Conservation (phyloP, 495 filamentous ascomycete genomes). For the Astrothelium macrocarpum region DNA sequence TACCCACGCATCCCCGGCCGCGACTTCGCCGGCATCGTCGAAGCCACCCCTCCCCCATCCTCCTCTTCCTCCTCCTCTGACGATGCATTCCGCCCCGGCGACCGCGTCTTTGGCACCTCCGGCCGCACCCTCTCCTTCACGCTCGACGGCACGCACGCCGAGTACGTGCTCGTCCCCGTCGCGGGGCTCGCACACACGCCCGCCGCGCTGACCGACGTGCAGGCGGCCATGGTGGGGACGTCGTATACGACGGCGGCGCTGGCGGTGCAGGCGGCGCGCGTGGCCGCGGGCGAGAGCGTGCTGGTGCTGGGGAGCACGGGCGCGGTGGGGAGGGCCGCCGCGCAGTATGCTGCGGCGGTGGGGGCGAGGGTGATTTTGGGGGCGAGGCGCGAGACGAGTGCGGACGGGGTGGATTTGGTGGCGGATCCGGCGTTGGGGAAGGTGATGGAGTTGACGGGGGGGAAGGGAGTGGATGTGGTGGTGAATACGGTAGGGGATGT, state of each 20-base stretch:
- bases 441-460: slow-evolving; percentile 27
- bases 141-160: slow-evolving; percentile 30
- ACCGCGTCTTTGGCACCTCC: slow-evolving; percentile 30
- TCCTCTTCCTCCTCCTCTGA: not conserved
- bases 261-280: slow-evolving; percentile 23
- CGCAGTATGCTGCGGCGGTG: slow-evolving; percentile 26
- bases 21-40: slow-evolving; percentile 29
- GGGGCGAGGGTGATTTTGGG: slow-evolving; percentile 26
- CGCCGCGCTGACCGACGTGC: slow-evolving; percentile 14
- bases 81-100: slow-evolving; percentile 13
- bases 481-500: slow-evolving; percentile 32
- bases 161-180: slow-evolving; percentile 27
- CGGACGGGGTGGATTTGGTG: slow-evolving; percentile 22
- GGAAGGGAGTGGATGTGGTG: slow-evolving; percentile 30
- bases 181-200: slow-evolving; percentile 24
- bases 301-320: slow-evolving; percentile 34
- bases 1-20: slow-evolving; percentile 37
- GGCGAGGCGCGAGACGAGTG: slow-evolving; percentile 15
- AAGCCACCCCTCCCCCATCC: slow-evolving; percentile 10
- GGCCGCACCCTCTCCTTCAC: slow-evolving; percentile 23
- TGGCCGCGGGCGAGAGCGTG: slow-evolving; percentile 26
- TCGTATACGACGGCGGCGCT: slow-evolving; percentile 31
- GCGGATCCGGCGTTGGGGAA: slow-evolving; percentile 24
- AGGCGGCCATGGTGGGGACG: slow-evolving; percentile 28
- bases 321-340: slow-evolving; percentile 28